Conservation (phyloP, 2,329 filamentous ascomycete species). For the Tetracladium maxilliforme region DNA sequence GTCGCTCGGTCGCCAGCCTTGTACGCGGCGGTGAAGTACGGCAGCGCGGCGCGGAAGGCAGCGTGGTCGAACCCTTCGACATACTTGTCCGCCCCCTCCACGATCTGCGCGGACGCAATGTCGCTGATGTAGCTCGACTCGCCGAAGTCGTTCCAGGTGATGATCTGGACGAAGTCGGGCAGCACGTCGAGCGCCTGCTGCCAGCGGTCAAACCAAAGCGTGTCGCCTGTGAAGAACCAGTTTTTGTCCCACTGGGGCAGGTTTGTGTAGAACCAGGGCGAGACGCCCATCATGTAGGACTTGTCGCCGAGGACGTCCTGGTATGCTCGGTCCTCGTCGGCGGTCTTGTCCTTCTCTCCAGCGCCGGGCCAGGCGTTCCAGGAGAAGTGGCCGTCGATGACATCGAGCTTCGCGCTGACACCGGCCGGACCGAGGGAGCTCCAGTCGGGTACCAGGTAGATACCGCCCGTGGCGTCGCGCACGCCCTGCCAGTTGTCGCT, state of each 20-base stretch:
- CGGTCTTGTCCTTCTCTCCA: conserved; percentile 16
- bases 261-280: conserved; percentile 46
- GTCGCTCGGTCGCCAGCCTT: conserved; percentile 23
- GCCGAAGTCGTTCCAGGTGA: conserved; percentile 37
- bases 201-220: conserved; percentile 46
- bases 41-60: conserved; percentile 30
- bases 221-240: conserved; percentile 48
- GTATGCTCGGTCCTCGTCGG: conserved; percentile 22
- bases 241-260: conserved; percentile 40
- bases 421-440: conserved; percentile 19
- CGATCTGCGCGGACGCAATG: conserved; percentile 22
- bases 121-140: conserved; percentile 37
- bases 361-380: conserved; percentile 27
- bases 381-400: conserved; percentile 21
- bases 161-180: conserved; percentile 28
- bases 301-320: conserved; percentile 18
- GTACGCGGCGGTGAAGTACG: conserved; percentile 32
- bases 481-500: conserved; percentile 23
- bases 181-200: conserved; percentile 26
- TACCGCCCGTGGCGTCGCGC: conserved; percentile 11
- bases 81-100: conserved; percentile 29
- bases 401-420: conserved; percentile 11
- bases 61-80: conserved; percentile 31
- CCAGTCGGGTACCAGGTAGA: conserved; percentile 32
- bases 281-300: conserved; percentile 38